A percentile compares a stretch with the other conserved stretches of the same genome.
phyloP scores from a whole-genome alignment of 768 basidiomycete species.

The Amanita subjunquillea region DNA sequence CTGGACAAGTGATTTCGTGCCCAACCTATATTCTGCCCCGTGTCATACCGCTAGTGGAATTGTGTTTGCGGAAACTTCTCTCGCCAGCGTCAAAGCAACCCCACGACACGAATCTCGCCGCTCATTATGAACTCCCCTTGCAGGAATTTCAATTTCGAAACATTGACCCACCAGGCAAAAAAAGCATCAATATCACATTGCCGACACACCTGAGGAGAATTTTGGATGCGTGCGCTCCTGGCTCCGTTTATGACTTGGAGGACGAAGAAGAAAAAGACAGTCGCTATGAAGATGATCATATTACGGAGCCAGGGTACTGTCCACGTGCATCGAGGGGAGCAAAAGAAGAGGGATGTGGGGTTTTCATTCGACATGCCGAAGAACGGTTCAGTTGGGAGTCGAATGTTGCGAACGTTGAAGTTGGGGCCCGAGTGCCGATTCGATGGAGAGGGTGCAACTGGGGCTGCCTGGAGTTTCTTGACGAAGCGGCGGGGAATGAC shows the following conservation, averaged over 20 bases:
- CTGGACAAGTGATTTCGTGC: slow-evolving; percentile 16
- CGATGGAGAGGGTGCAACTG: slow-evolving; percentile 59
- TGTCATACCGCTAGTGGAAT: slow-evolving; percentile 3
- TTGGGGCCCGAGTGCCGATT: slow-evolving; percentile 47
- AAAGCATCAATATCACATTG: slow-evolving; percentile 9
- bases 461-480: slow-evolving; percentile 57
- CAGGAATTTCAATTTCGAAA: background rate
- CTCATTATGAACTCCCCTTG: slow-evolving; percentile 9
- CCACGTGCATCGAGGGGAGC: slow-evolving; percentile 34
- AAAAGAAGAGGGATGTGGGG: slow-evolving; percentile 6
- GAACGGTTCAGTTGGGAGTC: slow-evolving; percentile 60
- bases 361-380: slow-evolving; percentile 50
- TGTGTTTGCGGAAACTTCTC: slow-evolving; percentile 2
- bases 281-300: slow-evolving; percentile 12
- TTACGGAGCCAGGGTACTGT: slow-evolving; percentile 34
- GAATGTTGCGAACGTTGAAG: slow-evolving; percentile 36
- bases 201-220: slow-evolving; percentile 20
- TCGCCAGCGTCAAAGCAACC: slow-evolving; percentile 11
- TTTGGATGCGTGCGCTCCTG: slow-evolving; percentile 27
- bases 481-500: background rate
- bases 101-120: slow-evolving; percentile 25
- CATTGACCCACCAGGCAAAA: background rate
- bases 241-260: slow-evolving; percentile 21
- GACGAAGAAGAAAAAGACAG: slow-evolving; percentile 2
- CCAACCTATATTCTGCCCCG: slow-evolving; percentile 11